These are phyloP conservation scores for Blastobotrys peoriensis DNA, from an alignment of 805 yeast genomes.

Conservation along the genomic window DNA sequence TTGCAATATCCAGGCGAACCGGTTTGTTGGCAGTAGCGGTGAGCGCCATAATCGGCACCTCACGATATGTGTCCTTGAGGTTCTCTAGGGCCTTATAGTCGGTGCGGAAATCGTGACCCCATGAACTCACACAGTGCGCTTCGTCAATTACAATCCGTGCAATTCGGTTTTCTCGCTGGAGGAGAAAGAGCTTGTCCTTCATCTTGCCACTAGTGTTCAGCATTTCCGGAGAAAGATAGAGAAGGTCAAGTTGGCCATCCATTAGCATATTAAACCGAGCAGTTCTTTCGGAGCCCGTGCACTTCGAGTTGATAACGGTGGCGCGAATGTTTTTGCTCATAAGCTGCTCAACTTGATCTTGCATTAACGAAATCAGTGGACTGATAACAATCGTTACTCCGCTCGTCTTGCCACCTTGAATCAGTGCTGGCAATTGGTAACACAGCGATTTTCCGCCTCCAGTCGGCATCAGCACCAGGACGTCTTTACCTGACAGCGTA, in stretches of 20 bases:
- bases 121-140: conserved; percentile 95
- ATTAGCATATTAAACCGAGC: conserved; percentile 49
- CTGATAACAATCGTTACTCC: conserved; percentile 92
- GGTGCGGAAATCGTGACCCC: conserved; percentile 99
- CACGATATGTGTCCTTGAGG: conserved; percentile 69
- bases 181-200: conserved; percentile 50
- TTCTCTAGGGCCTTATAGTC: conserved; percentile 78
- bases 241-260: conserved; percentile 62
- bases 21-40: conserved; percentile 96
- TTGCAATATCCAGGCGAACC: conserved; percentile 79
- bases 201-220: conserved; percentile 68
- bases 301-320: conserved; percentile 81
- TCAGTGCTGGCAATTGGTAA: conserved; percentile 89
- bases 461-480: conserved; percentile 95
- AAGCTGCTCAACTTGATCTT: conserved; percentile 88
- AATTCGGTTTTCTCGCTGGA: conserved; percentile 50
- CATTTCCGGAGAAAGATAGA: conserved; percentile 94
- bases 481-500: conserved; percentile 69
- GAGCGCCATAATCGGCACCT: conserved; percentile 87
- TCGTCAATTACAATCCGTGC: conserved; percentile 93
- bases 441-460: conserved; percentile 98
- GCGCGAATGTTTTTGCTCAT: conserved; percentile 64
- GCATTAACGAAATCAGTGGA: conserved; percentile 93
- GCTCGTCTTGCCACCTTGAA: conserved; percentile 61
- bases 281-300: conserved; percentile 49